A percentile compares a stretch with the other conserved stretches of the same genome.
Evolutionary conservation across 2,329 filamentous ascomycete species (phyloP).

Genomic region (Claviceps lovelessii): DNA sequence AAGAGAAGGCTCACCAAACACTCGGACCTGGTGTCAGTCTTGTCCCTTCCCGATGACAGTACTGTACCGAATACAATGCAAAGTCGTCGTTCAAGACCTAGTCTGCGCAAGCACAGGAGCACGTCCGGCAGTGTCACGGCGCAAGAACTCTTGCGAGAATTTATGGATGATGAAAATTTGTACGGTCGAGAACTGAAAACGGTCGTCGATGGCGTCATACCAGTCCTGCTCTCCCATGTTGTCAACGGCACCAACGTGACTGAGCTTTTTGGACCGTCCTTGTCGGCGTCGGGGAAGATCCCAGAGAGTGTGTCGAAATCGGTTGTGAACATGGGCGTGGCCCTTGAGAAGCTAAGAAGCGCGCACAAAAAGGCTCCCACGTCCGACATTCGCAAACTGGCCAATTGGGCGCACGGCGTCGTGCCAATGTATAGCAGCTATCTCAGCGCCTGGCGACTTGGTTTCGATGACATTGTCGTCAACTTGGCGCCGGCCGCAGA

Average conservation of each 20-base stretch:
- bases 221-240: constrained; percentile 75
- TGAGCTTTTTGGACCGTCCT: constrained; percentile 50
- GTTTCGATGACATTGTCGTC: constrained; percentile 88
- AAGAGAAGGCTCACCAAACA: constrained; percentile 77
- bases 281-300: constrained; percentile 29
- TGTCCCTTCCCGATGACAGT: constrained; percentile 55
- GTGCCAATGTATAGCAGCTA: constrained; percentile 74
- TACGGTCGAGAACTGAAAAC: constrained; percentile 88
- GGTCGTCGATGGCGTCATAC: constrained; percentile 86
- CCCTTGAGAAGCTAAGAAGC: constrained; percentile 68
- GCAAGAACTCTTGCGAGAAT: constrained; percentile 63
- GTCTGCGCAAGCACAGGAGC: constrained; percentile 59
- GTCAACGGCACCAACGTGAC: constrained; percentile 54
- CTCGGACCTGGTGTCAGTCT: constrained; percentile 82
- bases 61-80: constrained; percentile 44
- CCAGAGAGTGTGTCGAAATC: constrained; percentile 59
- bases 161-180: constrained; percentile 69
- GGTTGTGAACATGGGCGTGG: constrained; percentile 87
- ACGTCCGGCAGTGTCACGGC: constrained; percentile 53
- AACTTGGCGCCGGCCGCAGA: constrained; percentile 63
- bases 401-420: constrained; percentile 68
- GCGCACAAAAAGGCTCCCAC: constrained; percentile 70
- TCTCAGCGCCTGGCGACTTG: constrained; percentile 74
- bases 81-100: constrained; percentile 63
- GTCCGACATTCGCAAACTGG: constrained; percentile 53